Evolutionary conservation across 345 rosid species (phyloP).

Genomic region (Limnanthes douglasii): DNA sequence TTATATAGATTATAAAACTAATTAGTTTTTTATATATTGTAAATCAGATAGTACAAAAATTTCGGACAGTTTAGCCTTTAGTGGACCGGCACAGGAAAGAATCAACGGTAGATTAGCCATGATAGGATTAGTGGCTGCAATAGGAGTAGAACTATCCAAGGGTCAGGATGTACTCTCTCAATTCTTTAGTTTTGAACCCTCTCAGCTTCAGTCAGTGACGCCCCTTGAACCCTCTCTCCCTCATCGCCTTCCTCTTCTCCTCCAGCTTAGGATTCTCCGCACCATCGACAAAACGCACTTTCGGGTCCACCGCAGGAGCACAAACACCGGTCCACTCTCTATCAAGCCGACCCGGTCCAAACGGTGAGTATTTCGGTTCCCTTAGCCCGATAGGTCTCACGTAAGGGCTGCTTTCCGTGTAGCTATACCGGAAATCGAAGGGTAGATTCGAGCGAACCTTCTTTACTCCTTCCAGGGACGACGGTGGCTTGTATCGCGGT

Average conservation of each 20-base stretch:
- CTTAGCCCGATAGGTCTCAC: constrained; percentile 82
- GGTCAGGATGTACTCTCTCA: constrained; percentile 58
- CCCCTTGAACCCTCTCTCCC: constrained; percentile 57
- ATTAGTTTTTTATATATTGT: no score
- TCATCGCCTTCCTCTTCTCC: constrained; percentile 45
- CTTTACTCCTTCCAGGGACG: constrained; percentile 58
- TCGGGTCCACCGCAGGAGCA: constrained; percentile 63
- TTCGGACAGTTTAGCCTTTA: constrained; percentile 48
- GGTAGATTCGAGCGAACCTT: constrained; percentile 41
- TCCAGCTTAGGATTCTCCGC: constrained; percentile 51
- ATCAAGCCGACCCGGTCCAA: constrained; percentile 68
- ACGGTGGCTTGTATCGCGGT: constrained; percentile 75
- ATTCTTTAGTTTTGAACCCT: no score
- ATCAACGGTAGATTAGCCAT: constrained; percentile 82
- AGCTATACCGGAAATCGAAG: constrained; percentile 79
- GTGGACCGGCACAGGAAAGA: constrained; percentile 89
- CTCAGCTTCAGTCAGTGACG: constrained; percentile 53
- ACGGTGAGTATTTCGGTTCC: constrained; percentile 92
- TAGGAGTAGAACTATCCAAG: constrained; percentile 45
- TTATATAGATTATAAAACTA: no score
- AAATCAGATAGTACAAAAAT: constrained; percentile 56
- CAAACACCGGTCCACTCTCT: constrained; percentile 87
- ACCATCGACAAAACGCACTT: constrained; percentile 45
- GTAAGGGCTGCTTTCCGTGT: constrained; percentile 58
- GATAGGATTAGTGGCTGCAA: constrained; percentile 67